A percentile compares a stretch with the other conserved stretches of the same genome.
These are phyloP conservation scores for Camptophora hylomeconis DNA, from an alignment of 2,329 filamentous ascomycete species.

Conservation along the genomic window DNA sequence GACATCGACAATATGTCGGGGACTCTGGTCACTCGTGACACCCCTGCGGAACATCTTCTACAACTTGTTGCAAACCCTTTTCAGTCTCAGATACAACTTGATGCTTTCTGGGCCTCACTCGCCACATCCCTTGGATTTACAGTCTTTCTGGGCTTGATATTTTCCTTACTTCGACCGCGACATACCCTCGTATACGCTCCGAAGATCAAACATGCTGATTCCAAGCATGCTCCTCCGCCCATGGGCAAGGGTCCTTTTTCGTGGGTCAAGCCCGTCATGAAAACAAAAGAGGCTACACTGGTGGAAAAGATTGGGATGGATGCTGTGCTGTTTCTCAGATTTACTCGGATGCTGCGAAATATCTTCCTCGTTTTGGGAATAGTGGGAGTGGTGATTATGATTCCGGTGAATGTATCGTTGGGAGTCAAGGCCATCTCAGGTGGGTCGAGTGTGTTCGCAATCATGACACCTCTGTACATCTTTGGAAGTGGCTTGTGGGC, in stretches of 20 bases:
- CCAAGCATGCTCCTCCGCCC: slow-evolving; percentile 75
- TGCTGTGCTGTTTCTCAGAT: slow-evolving; percentile 78
- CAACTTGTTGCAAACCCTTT: slow-evolving; percentile 33
- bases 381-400: slow-evolving; percentile 61
- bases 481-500: slow-evolving; percentile 40
- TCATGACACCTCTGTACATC: slow-evolving; percentile 41
- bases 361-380: slow-evolving; percentile 65
- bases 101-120: slow-evolving; percentile 65
- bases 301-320: slow-evolving; percentile 81
- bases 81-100: slow-evolving; percentile 38
- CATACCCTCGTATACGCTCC: slow-evolving; percentile 90
- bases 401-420: slow-evolving; percentile 61
- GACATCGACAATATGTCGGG: background rate
- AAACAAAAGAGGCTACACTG: slow-evolving; percentile 62
- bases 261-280: slow-evolving; percentile 70
- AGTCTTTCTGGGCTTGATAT: slow-evolving; percentile 58
- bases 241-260: slow-evolving; percentile 78
- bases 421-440: slow-evolving; percentile 24
- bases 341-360: slow-evolving; percentile 82
- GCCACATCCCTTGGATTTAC: slow-evolving; percentile 69
- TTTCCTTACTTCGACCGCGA: slow-evolving; percentile 81
- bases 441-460: slow-evolving; percentile 22
- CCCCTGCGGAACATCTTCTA: slow-evolving; percentile 29
- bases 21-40: slow-evolving; percentile 8
- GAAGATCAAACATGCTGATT: slow-evolving; percentile 82